Base-by-base conservation (phyloP, 169 alveolate species). In the Eimeria mitis region DNA sequence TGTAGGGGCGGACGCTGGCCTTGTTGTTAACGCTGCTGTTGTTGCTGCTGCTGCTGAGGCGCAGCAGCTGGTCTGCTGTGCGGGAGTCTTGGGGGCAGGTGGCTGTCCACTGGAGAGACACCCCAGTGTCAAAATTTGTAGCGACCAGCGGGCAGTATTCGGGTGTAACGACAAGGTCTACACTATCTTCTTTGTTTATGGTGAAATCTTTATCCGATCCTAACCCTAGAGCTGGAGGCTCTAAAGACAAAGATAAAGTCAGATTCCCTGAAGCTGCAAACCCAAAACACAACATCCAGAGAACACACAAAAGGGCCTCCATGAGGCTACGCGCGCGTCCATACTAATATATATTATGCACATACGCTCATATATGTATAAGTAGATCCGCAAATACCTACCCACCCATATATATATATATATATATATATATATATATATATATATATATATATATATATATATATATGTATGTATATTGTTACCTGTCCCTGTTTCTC, bases 51-150 rank as follows among this genome's bases (percentile, higher is more conserved):
- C 73, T 56, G 63, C 70, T 81, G 40, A 84, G 76, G 40, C 78
- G 75, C 56, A 84, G 91, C 79, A 84, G 78, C 91, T 84, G 91
- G n/a, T 84, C 91, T 34, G 91, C 91, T 49, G 91, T 59, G 54
- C 91, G 91, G 52, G 91, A 54, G 76, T 84, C 91, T 2, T 84
- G 47, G 6, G 91, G 78, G 40, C 91, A 84, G 91, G 79, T 84
- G 44, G 76, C 76, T 5, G 78, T 56, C 91, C 91, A 84, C 91
- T 84, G 91, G 13, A 84, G 54, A 28, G 59, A n/a, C 25, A 84
- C 91, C 47, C 91, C 91, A 21, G 75, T 37, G 61, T 84, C 91
- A 44, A 56, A 84, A 2, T 19, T 63, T 4, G 91, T 84, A 6
- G 76, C 91, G 23, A 84, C 91, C 21, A 84, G 56, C 16, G 91